Conservation (phyloP, 805 yeast species). For the Metschnikowia corniflorae region DNA sequence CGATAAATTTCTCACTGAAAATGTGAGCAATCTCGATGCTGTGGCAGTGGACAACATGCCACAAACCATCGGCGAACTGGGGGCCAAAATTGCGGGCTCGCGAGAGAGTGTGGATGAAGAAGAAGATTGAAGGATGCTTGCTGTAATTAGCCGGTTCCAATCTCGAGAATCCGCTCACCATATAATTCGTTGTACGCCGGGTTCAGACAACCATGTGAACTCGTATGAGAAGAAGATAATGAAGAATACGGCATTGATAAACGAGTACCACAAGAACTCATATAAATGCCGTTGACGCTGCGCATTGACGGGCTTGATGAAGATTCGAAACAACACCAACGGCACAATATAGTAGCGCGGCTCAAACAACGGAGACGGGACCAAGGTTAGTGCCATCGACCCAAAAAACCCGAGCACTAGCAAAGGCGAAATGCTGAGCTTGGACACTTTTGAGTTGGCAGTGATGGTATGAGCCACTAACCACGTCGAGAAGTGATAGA, state of each 20-base stretch:
- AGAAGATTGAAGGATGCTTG: too few relatives aligned
- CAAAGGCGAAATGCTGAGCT: slow-evolving; percentile 23
- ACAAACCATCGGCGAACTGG: not conserved
- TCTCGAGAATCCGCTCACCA: slow-evolving; percentile 53
- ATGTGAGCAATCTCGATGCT: slow-evolving; percentile 25
- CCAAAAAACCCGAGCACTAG: slow-evolving; percentile 49
- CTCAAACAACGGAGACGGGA: slow-evolving; percentile 91
- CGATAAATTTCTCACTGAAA: slow-evolving; percentile 31
- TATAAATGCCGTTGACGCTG: slow-evolving; percentile 22
- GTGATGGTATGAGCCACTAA: slow-evolving; percentile 13
- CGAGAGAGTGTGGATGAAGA: not conserved
- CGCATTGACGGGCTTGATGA: slow-evolving; percentile 26
- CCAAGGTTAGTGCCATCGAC: slow-evolving; percentile 57
- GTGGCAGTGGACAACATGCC: slow-evolving; percentile 11
- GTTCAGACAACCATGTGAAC: slow-evolving; percentile 66
- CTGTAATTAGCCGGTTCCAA: too few relatives aligned
- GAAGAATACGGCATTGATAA: slow-evolving; percentile 52
- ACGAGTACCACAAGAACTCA: slow-evolving; percentile 63
- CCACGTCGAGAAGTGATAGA: slow-evolving; percentile 63
- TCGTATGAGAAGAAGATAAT: slow-evolving; percentile 56
- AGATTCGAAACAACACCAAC: slow-evolving; percentile 66
- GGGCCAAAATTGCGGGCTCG: not conserved
- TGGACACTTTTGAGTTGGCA: slow-evolving; percentile 2
- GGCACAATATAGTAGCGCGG: slow-evolving; percentile 91
- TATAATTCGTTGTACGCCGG: slow-evolving; percentile 71